Percentiles rank a stretch among this genome's conserved stretches.
Evolutionary conservation across 78 protist species (phyloP).

Genomic region (Pelomyxa schiedti): DNA sequence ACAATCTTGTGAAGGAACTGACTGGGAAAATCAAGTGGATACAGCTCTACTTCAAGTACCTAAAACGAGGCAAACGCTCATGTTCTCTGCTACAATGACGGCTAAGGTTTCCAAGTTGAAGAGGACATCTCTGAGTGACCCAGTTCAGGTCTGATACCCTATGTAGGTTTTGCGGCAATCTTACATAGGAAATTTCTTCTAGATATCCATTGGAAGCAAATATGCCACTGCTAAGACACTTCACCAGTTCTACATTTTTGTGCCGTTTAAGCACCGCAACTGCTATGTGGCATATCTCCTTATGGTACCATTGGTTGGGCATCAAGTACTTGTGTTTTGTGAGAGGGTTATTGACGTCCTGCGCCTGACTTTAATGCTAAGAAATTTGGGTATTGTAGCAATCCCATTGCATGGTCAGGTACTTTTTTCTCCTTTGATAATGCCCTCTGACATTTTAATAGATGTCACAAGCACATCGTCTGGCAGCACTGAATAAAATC

Average conservation of each 20-base stretch:
- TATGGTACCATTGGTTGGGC: background rate
- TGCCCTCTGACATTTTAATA: too few species aligned
- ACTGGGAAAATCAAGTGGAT: constrained; percentile 32
- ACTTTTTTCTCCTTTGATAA: too few species aligned
- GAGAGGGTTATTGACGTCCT: constrained; percentile 23
- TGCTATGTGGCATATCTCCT: constrained; percentile 62
- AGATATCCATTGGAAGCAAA: constrained; percentile 33
- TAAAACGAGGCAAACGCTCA: constrained; percentile 62
- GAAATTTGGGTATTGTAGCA: constrained; percentile 74
- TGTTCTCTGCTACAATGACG: constrained; percentile 98
- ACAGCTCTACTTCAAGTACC: too few species aligned
- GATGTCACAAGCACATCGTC: constrained; percentile 66
- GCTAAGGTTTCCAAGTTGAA: constrained; percentile 85
- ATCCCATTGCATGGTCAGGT: constrained; percentile 92
- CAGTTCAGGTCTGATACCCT: constrained; percentile 75
- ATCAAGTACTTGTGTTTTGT: constrained; percentile 71
- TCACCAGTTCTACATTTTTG: constrained; percentile 69
- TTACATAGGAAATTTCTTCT: too few species aligned
- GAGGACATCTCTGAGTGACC: constrained; percentile 79
- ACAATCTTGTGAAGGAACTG: constrained; percentile 88
- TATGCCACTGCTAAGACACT: constrained; percentile 74
- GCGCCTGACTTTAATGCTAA: constrained; percentile 55
- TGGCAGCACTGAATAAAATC: constrained; percentile 48
- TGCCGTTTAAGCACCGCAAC: constrained; percentile 80
- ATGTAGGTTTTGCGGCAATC: background rate